Conservation (phyloP, 2,329 filamentous ascomycete species). For the Thielaviopsis euricoi region DNA sequence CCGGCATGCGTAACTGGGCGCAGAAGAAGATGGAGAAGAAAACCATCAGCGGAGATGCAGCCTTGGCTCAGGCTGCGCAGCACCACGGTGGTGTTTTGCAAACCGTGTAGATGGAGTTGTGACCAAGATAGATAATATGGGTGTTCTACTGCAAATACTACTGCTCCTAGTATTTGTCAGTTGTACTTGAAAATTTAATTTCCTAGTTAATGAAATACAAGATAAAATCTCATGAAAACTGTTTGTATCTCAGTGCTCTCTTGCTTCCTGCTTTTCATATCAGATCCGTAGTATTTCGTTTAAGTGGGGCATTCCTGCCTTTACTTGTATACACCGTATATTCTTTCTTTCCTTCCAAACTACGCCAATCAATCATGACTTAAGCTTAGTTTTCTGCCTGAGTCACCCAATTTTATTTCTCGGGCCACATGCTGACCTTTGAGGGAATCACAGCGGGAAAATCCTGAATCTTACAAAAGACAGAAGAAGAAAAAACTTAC, state of each 20-base stretch:
- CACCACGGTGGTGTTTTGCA: slow-evolving; percentile 1
- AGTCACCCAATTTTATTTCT: too few relatives aligned
- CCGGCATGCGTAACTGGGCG: slow-evolving; percentile 8
- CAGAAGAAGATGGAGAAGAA: slow-evolving; percentile 8
- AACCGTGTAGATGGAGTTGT: background rate
- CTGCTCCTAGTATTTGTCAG: background rate
- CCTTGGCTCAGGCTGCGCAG: slow-evolving; percentile 4
- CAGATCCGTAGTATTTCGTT: background rate
- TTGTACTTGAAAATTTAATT: background rate
- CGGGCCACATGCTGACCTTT: too few relatives aligned
- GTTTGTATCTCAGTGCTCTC: background rate
- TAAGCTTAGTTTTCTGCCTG: too few relatives aligned
- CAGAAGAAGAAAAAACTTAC: too few relatives aligned
- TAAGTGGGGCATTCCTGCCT: too few relatives aligned
- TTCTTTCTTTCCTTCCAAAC: too few relatives aligned
- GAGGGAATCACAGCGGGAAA: too few relatives aligned
- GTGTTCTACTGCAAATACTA: background rate
- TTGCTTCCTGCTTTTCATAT: background rate
- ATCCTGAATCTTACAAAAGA: too few relatives aligned
- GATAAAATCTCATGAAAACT: background rate
- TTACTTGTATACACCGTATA: too few relatives aligned
- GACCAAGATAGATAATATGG: background rate
- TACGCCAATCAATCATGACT: too few relatives aligned
- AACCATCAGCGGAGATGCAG: slow-evolving; percentile 5
- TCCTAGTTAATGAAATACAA: too few relatives aligned